phyloP scores from a whole-genome alignment of 768 basidiomycete genomes.

The Amanita rubescens region DNA sequence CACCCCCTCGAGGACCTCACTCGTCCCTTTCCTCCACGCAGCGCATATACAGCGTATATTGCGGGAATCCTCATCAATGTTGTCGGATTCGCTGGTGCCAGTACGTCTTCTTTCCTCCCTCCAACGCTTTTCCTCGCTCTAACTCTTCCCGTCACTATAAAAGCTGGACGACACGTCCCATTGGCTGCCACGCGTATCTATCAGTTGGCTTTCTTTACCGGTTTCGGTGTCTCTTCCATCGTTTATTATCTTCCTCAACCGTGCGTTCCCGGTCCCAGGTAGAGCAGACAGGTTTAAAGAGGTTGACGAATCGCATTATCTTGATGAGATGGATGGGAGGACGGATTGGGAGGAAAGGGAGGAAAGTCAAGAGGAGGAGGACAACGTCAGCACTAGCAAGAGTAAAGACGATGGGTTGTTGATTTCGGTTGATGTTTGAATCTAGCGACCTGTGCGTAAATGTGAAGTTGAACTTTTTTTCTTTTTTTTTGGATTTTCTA shows the following conservation, averaged over 20 bases:
- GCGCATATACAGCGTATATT: conserved; percentile 61
- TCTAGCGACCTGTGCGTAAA: too few relatives aligned
- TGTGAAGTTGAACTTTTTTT: too few relatives aligned
- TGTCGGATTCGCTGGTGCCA: conserved; percentile 73
- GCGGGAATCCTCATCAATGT: conserved; percentile 77
- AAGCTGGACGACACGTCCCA: conserved; percentile 55
- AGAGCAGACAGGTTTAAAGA: conserved; percentile 40
- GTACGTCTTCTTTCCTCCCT: conserved; percentile 32
- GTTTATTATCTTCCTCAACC: conserved; percentile 56
- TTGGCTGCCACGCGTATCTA: conserved; percentile 67
- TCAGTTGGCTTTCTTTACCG: conserved; percentile 79
- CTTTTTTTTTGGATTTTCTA: too few relatives aligned
- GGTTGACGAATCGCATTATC: conserved; percentile 34
- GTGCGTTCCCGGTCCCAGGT: conserved; percentile 53
- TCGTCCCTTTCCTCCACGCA: conserved; percentile 13
- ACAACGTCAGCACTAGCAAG: not conserved
- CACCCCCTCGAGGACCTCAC: conserved; percentile 1
- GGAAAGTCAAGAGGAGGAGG: not conserved
- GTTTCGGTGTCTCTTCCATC: conserved; percentile 61
- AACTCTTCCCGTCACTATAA: conserved; percentile 3
- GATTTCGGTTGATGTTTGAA: too few relatives aligned
- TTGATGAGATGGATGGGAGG: not conserved
- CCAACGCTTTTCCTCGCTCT: not conserved
- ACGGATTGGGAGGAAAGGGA: not conserved
- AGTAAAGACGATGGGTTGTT: not conserved